A percentile compares a stretch with the other conserved stretches of the same genome.
These are phyloP conservation scores for Pyrenula massariospora DNA, from an alignment of 495 filamentous ascomycete species.

Conservation along the genomic window DNA sequence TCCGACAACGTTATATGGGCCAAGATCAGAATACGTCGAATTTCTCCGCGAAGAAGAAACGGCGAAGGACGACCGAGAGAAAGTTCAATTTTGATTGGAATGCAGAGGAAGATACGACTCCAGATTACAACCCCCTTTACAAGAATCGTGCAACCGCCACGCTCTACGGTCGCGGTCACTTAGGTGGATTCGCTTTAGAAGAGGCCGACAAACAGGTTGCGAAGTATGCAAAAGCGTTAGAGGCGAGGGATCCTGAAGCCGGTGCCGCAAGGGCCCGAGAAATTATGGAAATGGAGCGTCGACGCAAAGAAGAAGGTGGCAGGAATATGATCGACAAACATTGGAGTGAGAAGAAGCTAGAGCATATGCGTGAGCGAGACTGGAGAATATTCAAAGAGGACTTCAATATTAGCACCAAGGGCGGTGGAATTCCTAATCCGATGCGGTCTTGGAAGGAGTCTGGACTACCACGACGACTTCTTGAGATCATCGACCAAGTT, in stretches of 20 bases:
- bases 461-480: conserved; percentile 61
- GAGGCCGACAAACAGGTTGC: conserved; percentile 53
- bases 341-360: conserved; percentile 93
- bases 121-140: conserved; percentile 84
- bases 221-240: conserved; percentile 69
- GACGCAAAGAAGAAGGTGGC: conserved; percentile 63
- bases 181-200: conserved; percentile 78
- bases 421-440: conserved; percentile 82
- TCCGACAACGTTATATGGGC: conserved; percentile 85
- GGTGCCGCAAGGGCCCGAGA: conserved; percentile 66
- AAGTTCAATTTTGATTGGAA: conserved; percentile 99
- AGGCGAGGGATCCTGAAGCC: conserved; percentile 67
- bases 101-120: conserved; percentile 85
- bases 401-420: conserved; percentile 91
- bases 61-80: conserved; percentile 82
- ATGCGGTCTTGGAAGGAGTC: conserved; percentile 96
- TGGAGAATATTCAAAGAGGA: conserved; percentile 99
- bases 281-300: conserved; percentile 80
- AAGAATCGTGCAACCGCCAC: conserved; percentile 57
- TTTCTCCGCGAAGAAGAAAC: conserved; percentile 94
- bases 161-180: conserved; percentile 69
- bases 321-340: conserved; percentile 71
- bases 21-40: conserved; percentile 76
- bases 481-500: conserved; percentile 73
- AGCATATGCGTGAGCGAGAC: conserved; percentile 94